phyloP scores from a whole-genome alignment of 2,329 filamentous ascomycete genomes.

The Colletotrichum sp. region DNA sequence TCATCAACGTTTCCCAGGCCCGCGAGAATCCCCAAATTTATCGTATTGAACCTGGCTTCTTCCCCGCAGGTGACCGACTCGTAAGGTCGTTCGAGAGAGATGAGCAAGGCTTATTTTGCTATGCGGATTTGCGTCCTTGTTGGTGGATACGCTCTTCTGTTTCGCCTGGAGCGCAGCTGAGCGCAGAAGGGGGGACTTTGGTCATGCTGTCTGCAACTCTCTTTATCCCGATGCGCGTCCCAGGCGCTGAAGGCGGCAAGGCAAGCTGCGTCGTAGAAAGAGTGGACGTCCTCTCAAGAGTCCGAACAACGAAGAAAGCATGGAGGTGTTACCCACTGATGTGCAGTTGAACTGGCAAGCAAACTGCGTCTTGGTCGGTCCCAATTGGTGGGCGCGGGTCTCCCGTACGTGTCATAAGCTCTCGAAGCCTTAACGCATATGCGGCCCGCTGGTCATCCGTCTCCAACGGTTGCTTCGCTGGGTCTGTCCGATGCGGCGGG shows the following conservation, averaged over 20 bases:
- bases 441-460: background rate
- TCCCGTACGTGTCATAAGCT: background rate
- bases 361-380: background rate
- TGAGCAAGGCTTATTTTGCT: background rate
- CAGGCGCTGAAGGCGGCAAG: background rate
- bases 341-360: background rate
- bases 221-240: background rate
- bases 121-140: background rate
- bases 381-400: background rate
- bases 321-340: background rate
- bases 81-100: background rate
- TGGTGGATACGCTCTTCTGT: background rate
- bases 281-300: background rate
- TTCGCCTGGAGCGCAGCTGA: background rate
- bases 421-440: background rate
- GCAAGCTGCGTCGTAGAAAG: background rate
- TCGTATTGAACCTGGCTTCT: background rate
- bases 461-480: background rate
- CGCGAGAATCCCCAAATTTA: background rate
- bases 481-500: background rate
- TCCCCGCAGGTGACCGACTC: slow-evolving; percentile 4
- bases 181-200: background rate
- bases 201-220: background rate
- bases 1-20: background rate
- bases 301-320: background rate